A percentile compares a stretch with the other conserved stretches of the same genome.
These are phyloP conservation scores for Mortierella sp. DNA, from an alignment of 371 early-diverging fungal genomes.

Conservation along the genomic window DNA sequence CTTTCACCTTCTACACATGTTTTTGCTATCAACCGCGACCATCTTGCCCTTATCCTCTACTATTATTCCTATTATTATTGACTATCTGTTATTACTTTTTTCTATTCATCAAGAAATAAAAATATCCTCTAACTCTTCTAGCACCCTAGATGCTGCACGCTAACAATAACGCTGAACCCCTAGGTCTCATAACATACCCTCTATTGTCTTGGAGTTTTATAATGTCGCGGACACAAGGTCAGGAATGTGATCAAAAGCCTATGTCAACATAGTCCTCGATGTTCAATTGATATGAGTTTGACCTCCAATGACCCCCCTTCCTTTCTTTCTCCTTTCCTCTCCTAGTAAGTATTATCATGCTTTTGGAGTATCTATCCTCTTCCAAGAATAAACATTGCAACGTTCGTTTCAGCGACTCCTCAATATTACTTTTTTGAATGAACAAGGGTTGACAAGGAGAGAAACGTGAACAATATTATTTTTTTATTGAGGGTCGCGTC, in stretches of 20 bases:
- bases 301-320: not conserved
- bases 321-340: not conserved
- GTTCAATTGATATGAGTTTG: not conserved
- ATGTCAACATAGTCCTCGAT: no score
- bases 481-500: not conserved
- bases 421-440: not conserved
- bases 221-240: conserved; percentile 12
- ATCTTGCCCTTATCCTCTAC: not conserved
- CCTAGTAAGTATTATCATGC: not conserved
- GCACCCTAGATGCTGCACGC: conserved; percentile 1
- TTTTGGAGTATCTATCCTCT: not conserved
- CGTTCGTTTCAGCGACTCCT: conserved; percentile 10
- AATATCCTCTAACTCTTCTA: not conserved
- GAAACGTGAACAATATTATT: not conserved
- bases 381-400: not conserved
- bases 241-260: conserved; percentile 8
- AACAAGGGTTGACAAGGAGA: not conserved
- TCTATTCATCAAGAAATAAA: not conserved
- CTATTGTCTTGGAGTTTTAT: not conserved
- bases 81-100: not conserved
- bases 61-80: not conserved
- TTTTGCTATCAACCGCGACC: not conserved
- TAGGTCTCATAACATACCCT: not conserved
- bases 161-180: not conserved
- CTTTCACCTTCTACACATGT: not conserved